Percentiles rank a stretch among this genome's conserved stretches.
phyloP scores from a whole-genome alignment of 306 rosid species.

The Betula pendula region DNA sequence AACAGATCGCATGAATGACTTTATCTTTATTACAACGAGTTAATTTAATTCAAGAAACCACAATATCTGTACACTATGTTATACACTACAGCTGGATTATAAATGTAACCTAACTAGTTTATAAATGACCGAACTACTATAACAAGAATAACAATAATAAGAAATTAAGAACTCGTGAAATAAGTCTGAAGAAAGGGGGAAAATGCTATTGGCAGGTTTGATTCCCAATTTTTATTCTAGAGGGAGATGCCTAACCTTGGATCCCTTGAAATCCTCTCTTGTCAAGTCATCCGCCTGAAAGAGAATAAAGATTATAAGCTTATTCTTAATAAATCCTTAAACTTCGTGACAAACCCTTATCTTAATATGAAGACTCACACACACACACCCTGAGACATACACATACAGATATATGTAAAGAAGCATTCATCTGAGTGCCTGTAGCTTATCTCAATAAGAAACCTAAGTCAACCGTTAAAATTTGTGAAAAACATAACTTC shows the following conservation, averaged over 20 bases:
- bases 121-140: neutral
- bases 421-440: neutral
- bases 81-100: neutral
- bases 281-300: conserved; percentile 72
- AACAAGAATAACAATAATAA: neutral
- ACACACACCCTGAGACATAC: neutral
- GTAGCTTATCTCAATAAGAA: neutral
- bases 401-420: conserved; percentile 1
- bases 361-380: neutral
- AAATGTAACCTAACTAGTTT: neutral
- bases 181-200: neutral
- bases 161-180: neutral
- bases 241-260: conserved; percentile 63
- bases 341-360: neutral
- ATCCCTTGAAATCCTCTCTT: conserved; percentile 80
- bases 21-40: neutral
- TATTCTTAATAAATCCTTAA: neutral
- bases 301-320: conserved; percentile 13
- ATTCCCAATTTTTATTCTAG: neutral
- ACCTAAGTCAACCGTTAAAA: neutral
- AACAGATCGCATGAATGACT: neutral
- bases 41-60: neutral
- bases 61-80: neutral
- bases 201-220: neutral
- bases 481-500: neutral